Percentiles rank a stretch among this genome's conserved stretches.
Conservation (phyloP, 495 filamentous ascomycete genomes). For the Penicillium silybi region DNA sequence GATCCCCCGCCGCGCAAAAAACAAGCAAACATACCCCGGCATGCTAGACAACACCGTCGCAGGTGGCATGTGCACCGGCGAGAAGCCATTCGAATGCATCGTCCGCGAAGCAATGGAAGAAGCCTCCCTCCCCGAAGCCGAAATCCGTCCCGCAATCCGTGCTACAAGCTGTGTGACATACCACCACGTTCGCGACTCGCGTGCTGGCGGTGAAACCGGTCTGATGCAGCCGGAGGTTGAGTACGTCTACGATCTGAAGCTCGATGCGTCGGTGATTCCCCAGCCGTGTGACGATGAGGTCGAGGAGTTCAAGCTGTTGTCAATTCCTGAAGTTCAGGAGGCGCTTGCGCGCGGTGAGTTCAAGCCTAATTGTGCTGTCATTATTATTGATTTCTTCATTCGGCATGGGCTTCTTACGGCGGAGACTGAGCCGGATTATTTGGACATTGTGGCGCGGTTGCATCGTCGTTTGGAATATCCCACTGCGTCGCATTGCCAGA, state of each 20-base stretch:
- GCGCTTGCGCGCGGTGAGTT: constrained; percentile 70
- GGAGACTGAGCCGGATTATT: constrained; percentile 78
- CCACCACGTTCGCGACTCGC: constrained; percentile 71
- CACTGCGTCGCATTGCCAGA: constrained; percentile 39
- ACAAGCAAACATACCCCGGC: constrained; percentile 78
- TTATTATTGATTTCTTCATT: constrained; percentile 87
- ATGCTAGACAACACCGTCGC: constrained; percentile 96
- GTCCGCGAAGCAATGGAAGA: constrained; percentile 88
- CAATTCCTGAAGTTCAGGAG: constrained; percentile 67
- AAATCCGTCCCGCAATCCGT: constrained; percentile 58
- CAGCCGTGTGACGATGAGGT: constrained; percentile 84
- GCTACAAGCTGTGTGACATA: constrained; percentile 75
- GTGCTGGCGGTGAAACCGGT: constrained; percentile 81
- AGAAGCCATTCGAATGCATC: constrained; percentile 71
- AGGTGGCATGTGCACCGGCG: constrained; percentile 78
- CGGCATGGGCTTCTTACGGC: constrained; percentile 75
- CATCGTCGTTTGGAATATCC: constrained; percentile 85
- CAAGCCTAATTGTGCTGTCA: constrained; percentile 89
- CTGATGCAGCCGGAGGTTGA: constrained; percentile 88
- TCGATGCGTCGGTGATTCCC: constrained; percentile 62
- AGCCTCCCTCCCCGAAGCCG: constrained; percentile 68
- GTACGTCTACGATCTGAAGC: constrained; percentile 86
- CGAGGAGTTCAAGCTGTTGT: constrained; percentile 74
- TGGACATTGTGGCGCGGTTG: constrained; percentile 69
- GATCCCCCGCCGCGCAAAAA: constrained; percentile 70